Evolutionary conservation across 106 monocot species (phyloP).

Genomic region (Allium sativum): DNA sequence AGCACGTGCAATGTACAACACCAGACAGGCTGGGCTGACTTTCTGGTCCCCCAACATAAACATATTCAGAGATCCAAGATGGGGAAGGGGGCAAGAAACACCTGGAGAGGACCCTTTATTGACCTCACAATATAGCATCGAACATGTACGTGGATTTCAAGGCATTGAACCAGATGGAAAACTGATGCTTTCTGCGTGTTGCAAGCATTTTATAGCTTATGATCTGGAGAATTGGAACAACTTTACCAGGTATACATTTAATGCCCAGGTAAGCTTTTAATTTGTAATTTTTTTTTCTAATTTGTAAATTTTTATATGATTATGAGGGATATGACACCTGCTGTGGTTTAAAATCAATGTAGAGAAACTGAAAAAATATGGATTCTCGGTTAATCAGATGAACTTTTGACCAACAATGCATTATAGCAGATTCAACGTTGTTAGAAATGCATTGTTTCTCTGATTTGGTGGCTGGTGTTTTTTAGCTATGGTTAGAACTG

Average conservation of each 20-base stretch:
- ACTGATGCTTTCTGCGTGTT: slow-evolving; percentile 91
- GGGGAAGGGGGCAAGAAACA: slow-evolving; percentile 94
- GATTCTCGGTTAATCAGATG: no score
- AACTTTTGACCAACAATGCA: no score
- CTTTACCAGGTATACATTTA: slow-evolving; percentile 65
- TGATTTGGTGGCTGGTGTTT: no score
- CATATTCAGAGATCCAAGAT: slow-evolving; percentile 85
- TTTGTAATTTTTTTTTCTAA: no score
- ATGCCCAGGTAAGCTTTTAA: slow-evolving; percentile 45
- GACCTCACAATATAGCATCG: slow-evolving; percentile 39
- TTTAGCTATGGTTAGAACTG: no score
- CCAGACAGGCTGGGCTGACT: slow-evolving; percentile 81
- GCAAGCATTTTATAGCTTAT: slow-evolving; percentile 94
- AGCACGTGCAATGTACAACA: slow-evolving; percentile 74
- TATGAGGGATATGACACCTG: no score
- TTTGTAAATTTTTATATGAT: no score
- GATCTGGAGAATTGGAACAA: slow-evolving; percentile 82
- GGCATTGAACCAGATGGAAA: slow-evolving; percentile 14
- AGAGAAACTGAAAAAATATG: no score
- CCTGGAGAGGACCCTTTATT: slow-evolving; percentile 86
- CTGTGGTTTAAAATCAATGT: no score
- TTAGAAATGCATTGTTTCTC: no score
- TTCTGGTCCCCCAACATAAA: slow-evolving; percentile 98
- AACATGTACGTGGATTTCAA: slow-evolving; percentile 67
- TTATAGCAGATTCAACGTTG: no score